Percentiles rank a stretch among this genome's conserved stretches.
Evolutionary conservation across 208 protist genomes (phyloP).

Genomic region (Phytomonas francai): DNA sequence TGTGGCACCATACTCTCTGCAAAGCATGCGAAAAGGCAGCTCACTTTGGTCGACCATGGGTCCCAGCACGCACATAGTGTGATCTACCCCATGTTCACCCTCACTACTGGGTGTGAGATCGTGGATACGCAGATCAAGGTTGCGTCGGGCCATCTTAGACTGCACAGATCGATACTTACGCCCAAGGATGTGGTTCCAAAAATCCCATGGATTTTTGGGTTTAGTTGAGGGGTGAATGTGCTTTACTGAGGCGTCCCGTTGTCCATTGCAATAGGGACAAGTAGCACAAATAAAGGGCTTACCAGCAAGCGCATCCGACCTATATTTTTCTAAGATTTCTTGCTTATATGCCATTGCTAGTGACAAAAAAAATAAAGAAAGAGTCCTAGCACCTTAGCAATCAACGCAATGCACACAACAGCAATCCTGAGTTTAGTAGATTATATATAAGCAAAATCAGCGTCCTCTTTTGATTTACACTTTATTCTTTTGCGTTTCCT

Average conservation of each 20-base stretch:
- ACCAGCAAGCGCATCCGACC: slow-evolving; percentile 11
- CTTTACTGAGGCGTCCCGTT: slow-evolving; percentile 38
- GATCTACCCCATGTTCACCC: neutral
- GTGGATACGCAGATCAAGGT: slow-evolving; percentile 8
- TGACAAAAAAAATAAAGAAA: slow-evolving; percentile 11
- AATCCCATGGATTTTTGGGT: slow-evolving; percentile 33
- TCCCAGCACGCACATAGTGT: slow-evolving; percentile 55
- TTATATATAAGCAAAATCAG: neutral
- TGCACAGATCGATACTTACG: slow-evolving; percentile 36
- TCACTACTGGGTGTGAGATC: neutral
- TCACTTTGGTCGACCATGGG: slow-evolving; percentile 93
- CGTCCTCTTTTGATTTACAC: too few relatives aligned
- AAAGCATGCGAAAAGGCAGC: slow-evolving; percentile 87
- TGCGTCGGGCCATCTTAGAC: slow-evolving; percentile 12
- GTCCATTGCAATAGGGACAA: slow-evolving; percentile 69
- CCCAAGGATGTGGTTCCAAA: slow-evolving; percentile 54
- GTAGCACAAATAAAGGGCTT: slow-evolving; percentile 27
- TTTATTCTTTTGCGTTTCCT: too few relatives aligned
- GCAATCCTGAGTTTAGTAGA: neutral
- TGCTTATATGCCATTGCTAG: slow-evolving; percentile 34
- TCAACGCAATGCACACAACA: neutral
- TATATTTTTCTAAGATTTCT: slow-evolving; percentile 21
- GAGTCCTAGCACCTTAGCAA: neutral
- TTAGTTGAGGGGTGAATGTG: slow-evolving; percentile 61
- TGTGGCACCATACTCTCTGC: slow-evolving; percentile 67